These are phyloP conservation scores for Trametes cinnabarina DNA, from an alignment of 768 basidiomycete species.

Conservation along the genomic window DNA sequence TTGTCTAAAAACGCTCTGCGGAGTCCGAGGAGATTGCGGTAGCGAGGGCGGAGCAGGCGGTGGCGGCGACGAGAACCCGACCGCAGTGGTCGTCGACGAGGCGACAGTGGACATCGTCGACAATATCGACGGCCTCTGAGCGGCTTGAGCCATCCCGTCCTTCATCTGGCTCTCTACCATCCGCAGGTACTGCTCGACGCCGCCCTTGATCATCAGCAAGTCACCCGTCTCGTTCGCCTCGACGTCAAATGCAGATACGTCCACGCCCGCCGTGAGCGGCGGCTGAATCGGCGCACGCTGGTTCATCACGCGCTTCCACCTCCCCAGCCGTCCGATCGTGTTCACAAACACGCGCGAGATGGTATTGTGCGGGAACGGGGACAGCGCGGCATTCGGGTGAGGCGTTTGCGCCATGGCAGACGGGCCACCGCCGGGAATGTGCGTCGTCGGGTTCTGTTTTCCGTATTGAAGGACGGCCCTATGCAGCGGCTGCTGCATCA, in stretches of 20 bases:
- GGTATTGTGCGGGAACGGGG: constrained; percentile 58
- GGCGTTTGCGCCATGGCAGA: constrained; percentile 30
- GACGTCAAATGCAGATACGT: constrained; percentile 69
- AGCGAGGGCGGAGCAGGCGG: constrained; percentile 2
- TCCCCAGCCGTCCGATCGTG: constrained; percentile 78
- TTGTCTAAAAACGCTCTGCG: constrained; percentile 12
- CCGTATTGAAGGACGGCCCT: constrained; percentile 49
- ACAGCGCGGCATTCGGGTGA: constrained; percentile 41
- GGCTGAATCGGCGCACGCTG: constrained; percentile 38
- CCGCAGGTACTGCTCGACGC: constrained; percentile 65
- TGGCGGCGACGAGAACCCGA: constrained; percentile 2
- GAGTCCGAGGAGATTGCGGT: constrained; percentile 17
- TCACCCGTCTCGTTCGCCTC: constrained; percentile 62
- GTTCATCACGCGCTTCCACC: constrained; percentile 79
- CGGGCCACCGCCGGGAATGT: constrained; percentile 10
- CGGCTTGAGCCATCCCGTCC: neutral
- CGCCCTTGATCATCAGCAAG: constrained; percentile 57
- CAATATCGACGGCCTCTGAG: constrained; percentile 8
- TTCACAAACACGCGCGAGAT: constrained; percentile 76
- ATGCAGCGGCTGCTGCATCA: constrained; percentile 62
- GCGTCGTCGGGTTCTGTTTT: constrained; percentile 33
- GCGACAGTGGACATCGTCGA: constrained; percentile 6
- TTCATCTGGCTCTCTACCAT: constrained; percentile 43
- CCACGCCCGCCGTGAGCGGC: constrained; percentile 39
- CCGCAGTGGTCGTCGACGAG: neutral